Percentiles rank a stretch among this genome's conserved stretches.
These are phyloP conservation scores for Colletotrichum noveboracense DNA, from an alignment of 2,329 filamentous ascomycete genomes.

Conservation along the genomic window DNA sequence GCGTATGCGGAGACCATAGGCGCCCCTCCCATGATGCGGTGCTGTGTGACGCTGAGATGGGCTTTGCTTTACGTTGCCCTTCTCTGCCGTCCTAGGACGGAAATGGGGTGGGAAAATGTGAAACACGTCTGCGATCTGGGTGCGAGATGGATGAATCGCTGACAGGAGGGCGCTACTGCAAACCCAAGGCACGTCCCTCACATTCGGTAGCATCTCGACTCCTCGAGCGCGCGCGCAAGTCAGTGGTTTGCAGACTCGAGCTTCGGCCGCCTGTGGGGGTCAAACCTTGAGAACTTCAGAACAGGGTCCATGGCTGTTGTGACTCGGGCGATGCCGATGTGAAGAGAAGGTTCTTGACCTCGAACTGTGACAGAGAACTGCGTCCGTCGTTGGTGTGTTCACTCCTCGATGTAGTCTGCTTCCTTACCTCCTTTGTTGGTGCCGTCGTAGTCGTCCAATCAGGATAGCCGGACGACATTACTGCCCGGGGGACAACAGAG, in stretches of 20 bases:
- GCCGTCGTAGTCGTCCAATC: background rate
- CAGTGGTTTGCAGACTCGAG: background rate
- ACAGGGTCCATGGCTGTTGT: constrained; percentile 1
- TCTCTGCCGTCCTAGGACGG: background rate
- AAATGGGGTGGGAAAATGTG: constrained; percentile 5
- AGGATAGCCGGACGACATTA: background rate
- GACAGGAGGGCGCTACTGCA: constrained; percentile 7
- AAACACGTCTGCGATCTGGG: constrained; percentile 5
- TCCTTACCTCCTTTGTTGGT: background rate
- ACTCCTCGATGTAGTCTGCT: background rate
- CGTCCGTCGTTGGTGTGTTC: background rate
- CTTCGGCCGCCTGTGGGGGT: background rate
- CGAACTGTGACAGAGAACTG: background rate
- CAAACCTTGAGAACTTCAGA: background rate
- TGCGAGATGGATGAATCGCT: constrained; percentile 11
- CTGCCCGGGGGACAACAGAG: background rate
- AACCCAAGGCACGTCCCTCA: background rate
- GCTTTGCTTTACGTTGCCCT: background rate
- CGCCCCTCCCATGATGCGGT: background rate
- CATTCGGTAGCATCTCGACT: background rate
- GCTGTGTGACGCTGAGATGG: background rate
- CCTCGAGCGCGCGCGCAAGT: background rate
- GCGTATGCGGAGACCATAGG: background rate
- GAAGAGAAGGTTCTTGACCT: background rate
- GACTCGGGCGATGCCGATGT: constrained; percentile 12